Conservation (phyloP, 192 early-diverging fungal species). For the Backusella parvicylindrica region DNA sequence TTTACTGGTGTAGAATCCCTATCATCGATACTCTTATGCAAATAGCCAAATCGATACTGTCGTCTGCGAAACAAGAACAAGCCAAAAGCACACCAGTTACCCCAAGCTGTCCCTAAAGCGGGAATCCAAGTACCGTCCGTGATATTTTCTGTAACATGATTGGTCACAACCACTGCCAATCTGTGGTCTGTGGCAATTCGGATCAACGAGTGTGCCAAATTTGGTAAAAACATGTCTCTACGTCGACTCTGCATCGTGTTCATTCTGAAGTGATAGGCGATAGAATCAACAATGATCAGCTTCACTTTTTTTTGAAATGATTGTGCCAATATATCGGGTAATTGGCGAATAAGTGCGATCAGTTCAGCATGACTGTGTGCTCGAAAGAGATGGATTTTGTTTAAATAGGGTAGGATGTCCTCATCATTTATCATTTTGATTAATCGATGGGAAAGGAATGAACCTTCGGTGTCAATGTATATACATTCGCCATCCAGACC, state of each 20-base stretch:
- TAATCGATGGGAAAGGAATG: not conserved
- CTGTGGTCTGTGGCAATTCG: not conserved
- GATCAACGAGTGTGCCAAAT: not conserved
- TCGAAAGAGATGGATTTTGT: conserved; percentile 13
- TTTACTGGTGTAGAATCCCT: not conserved
- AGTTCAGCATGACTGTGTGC: conserved; percentile 5
- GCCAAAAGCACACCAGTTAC: conserved; percentile 5
- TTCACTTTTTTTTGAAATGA: not conserved
- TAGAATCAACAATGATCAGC: conserved; percentile 15
- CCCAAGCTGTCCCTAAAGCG: not conserved
- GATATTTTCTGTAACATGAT: not conserved
- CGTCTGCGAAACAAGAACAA: conserved; percentile 10
- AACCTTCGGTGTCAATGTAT: conserved; percentile 25
- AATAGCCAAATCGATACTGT: not conserved
- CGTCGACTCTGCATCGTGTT: not conserved
- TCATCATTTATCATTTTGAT: not conserved
- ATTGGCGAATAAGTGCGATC: not conserved
- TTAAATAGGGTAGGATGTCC: not conserved
- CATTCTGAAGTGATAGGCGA: conserved; percentile 14
- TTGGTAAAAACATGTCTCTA: not conserved
- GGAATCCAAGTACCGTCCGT: not conserved
- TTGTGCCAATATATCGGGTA: not conserved
- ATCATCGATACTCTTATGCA: not conserved
- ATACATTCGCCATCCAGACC: conserved; percentile 6
- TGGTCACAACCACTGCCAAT: conserved; percentile 12